Evolutionary conservation across 2,329 filamentous ascomycete species (phyloP).

Genomic region (Septoria petroselini): DNA sequence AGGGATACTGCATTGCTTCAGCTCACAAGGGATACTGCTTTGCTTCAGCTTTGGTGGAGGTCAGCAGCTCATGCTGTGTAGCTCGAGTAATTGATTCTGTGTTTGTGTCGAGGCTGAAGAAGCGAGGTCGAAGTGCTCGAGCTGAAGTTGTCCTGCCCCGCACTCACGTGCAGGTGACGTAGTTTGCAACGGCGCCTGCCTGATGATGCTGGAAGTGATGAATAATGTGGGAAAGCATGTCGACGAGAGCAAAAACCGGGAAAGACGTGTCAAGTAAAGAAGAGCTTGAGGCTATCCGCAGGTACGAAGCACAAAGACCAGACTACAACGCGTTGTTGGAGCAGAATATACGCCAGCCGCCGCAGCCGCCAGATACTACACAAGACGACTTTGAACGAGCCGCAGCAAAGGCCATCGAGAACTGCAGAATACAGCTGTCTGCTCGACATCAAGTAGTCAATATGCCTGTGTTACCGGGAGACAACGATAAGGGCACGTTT

Average conservation of each 20-base stretch:
- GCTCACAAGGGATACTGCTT: no score
- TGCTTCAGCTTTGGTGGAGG: no score
- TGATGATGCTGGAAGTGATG: neutral
- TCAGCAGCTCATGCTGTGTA: no score
- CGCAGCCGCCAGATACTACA: neutral
- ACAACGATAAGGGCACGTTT: constrained; percentile 23
- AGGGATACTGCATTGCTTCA: neutral
- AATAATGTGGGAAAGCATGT: no score
- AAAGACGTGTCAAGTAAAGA: neutral
- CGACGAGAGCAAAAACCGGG: neutral
- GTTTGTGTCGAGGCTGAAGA: no score
- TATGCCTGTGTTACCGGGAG: constrained; percentile 28
- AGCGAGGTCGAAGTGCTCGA: no score
- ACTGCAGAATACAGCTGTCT: neutral
- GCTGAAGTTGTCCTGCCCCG: no score
- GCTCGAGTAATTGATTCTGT: no score
- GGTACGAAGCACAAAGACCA: constrained; percentile 1
- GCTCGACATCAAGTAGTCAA: constrained; percentile 2
- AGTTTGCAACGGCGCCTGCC: neutral
- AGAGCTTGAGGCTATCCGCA: constrained; percentile 3
- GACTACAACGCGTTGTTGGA: neutral
- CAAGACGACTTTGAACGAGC: constrained; percentile 1
- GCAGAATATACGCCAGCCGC: neutral
- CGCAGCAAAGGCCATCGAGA: constrained; percentile 3
- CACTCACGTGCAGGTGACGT: no score